A percentile compares a stretch with the other conserved stretches of the same genome.
Evolutionary conservation across 2,329 filamentous ascomycete genomes (phyloP).

Genomic region (Aureobasidium sp.): DNA sequence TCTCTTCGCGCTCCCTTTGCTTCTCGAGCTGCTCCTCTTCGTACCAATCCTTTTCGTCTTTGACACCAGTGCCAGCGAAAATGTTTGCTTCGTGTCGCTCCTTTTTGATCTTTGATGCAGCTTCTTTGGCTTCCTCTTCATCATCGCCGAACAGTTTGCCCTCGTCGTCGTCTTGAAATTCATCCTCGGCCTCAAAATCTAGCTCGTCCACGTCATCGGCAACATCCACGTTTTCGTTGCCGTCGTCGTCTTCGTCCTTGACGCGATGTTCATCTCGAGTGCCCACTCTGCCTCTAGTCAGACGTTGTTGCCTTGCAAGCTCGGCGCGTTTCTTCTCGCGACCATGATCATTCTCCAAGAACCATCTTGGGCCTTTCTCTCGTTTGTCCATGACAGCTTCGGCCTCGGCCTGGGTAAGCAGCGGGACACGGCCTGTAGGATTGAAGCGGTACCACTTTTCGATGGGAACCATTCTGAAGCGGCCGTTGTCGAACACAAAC

Average conservation of each 20-base stretch:
- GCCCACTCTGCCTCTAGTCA: constrained; percentile 48
- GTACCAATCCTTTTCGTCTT: constrained; percentile 47
- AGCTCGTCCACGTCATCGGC: constrained; percentile 58
- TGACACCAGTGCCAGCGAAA: constrained; percentile 54
- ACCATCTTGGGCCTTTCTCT: constrained; percentile 70
- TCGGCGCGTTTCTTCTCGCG: constrained; percentile 20
- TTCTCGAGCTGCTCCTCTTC: constrained; percentile 61
- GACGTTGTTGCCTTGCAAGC: constrained; percentile 37
- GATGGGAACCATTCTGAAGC: constrained; percentile 77
- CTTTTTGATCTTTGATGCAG: constrained; percentile 58
- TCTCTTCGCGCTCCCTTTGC: constrained; percentile 61
- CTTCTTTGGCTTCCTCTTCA: constrained; percentile 61
- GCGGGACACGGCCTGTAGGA: constrained; percentile 55
- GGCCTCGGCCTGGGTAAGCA: constrained; percentile 74
- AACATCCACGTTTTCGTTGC: constrained; percentile 37
- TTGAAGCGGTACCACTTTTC: constrained; percentile 95
- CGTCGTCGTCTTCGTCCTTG: constrained; percentile 37
- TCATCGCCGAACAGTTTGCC: constrained; percentile 74
- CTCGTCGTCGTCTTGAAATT: constrained; percentile 86
- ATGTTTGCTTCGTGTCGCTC: constrained; percentile 84
- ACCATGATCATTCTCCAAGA: constrained; percentile 53
- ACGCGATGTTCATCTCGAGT: constrained; percentile 23
- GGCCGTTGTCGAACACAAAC: constrained; percentile 61
- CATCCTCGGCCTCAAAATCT: constrained; percentile 59
- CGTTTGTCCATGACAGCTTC: constrained; percentile 79